Evolutionary conservation across 2,329 filamentous ascomycete species (phyloP).

Genomic region (Alternaria consortialis): DNA sequence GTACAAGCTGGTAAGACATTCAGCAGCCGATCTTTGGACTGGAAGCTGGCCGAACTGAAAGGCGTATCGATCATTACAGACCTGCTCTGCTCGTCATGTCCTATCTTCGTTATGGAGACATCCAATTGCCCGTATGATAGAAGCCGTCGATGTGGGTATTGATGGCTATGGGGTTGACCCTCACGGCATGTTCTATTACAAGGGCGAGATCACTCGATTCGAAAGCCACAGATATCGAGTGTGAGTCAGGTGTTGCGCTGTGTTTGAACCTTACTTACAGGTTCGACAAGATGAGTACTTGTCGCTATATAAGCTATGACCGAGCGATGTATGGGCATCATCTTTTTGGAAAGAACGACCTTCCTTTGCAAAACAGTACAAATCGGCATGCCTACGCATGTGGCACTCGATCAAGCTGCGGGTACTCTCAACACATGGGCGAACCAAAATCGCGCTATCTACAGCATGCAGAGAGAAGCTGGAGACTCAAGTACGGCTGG

Average conservation of each 20-base stretch:
- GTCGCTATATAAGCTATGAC: conserved; percentile 12
- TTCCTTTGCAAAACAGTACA: background rate
- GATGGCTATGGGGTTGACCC: conserved; percentile 9
- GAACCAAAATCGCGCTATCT: no score
- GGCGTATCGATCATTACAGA: background rate
- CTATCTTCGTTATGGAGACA: background rate
- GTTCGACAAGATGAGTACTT: conserved; percentile 8
- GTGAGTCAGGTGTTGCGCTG: background rate
- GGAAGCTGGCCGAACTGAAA: background rate
- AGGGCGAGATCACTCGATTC: conserved; percentile 5
- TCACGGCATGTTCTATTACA: conserved; percentile 7
- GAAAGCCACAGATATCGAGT: background rate
- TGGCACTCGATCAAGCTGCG: no score
- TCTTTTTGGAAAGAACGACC: background rate
- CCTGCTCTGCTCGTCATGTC: background rate
- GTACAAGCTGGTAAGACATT: conserved; percentile 12
- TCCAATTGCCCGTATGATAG: conserved; percentile 4
- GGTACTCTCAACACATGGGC: no score
- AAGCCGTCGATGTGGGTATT: conserved; percentile 7
- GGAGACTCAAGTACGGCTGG: background rate
- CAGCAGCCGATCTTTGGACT: background rate
- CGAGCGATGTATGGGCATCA: conserved; percentile 10
- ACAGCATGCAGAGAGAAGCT: background rate
- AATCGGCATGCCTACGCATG: no score
- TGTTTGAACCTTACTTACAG: background rate